Evolutionary conservation across 768 basidiomycete species (phyloP).

Genomic region (Psilocybe subaeruginosa): DNA sequence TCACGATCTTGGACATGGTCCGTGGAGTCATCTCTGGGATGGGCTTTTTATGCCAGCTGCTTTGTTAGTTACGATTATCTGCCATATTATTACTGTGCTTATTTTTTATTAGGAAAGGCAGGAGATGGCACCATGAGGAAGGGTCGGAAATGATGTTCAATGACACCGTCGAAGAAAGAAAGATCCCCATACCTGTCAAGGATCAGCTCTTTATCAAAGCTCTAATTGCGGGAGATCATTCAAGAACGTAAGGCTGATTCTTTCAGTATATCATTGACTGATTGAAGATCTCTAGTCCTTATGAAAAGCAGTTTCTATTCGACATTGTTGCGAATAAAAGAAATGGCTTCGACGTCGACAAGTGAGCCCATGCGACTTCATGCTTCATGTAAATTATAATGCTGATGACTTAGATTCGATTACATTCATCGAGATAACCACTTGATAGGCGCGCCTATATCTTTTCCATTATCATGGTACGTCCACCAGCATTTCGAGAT

Average conservation of each 20-base stretch:
- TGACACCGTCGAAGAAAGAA: slow-evolving; percentile 59
- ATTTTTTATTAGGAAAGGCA: slow-evolving; percentile 8
- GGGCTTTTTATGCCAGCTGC: slow-evolving; percentile 67
- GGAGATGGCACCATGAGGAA: slow-evolving; percentile 74
- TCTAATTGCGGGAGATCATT: slow-evolving; percentile 68
- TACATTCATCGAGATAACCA: slow-evolving; percentile 79
- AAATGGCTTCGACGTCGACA: slow-evolving; percentile 88
- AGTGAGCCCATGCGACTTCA: slow-evolving; percentile 41
- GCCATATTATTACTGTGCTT: not conserved
- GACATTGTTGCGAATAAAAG: slow-evolving; percentile 84
- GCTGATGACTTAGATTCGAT: slow-evolving; percentile 58
- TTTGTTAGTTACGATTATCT: slow-evolving; percentile 45
- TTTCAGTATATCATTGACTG: not conserved
- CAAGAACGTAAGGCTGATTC: slow-evolving; percentile 40
- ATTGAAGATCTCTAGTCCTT: slow-evolving; percentile 23
- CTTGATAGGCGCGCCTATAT: slow-evolving; percentile 67
- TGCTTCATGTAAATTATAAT: not conserved
- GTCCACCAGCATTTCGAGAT: not conserved
- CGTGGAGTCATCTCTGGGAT: slow-evolving; percentile 89
- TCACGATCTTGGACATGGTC: slow-evolving; percentile 86
- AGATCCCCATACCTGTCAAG: slow-evolving; percentile 46
- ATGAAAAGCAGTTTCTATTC: slow-evolving; percentile 78
- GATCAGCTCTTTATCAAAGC: slow-evolving; percentile 74
- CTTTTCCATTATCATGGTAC: slow-evolving; percentile 52
- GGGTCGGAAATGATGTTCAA: slow-evolving; percentile 87